These are phyloP conservation scores for Gossypium bickii DNA, from an alignment of 345 rosid genomes.

Conservation along the genomic window DNA sequence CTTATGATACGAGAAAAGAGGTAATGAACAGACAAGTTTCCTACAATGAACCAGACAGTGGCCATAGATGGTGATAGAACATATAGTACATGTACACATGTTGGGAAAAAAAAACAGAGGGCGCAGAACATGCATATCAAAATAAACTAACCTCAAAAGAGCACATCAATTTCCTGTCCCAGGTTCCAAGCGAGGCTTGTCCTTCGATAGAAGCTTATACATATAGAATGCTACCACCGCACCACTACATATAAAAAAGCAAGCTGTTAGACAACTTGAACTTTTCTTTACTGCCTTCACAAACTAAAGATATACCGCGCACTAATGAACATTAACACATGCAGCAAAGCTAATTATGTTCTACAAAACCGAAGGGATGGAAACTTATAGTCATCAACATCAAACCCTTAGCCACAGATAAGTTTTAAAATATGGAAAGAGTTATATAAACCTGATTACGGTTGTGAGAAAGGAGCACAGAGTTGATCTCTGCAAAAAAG, in stretches of 20 bases:
- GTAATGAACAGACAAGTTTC: not conserved
- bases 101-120: not conserved
- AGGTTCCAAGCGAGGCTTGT: conserved; percentile 33
- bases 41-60: not conserved
- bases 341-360: not conserved
- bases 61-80: not conserved
- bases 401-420: not conserved
- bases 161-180: conserved; percentile 37
- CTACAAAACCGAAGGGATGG: not conserved
- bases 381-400: not conserved
- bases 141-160: conserved; percentile 21
- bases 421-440: not conserved
- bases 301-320: not conserved
- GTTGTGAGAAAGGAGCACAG: conserved; percentile 33
- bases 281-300: not conserved
- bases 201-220: conserved; percentile 44
- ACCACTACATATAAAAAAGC: conserved; percentile 49
- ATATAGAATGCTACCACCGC: conserved; percentile 62
- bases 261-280: conserved; percentile 5
- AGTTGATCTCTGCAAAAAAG: conserved; percentile 47
- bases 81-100: not conserved
- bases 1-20: not conserved
- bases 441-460: conserved; percentile 46
- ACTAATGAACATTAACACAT: not conserved
- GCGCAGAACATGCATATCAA: not conserved